Conservation (phyloP, 257 asterid genomes). For the Eustoma russellianum region DNA sequence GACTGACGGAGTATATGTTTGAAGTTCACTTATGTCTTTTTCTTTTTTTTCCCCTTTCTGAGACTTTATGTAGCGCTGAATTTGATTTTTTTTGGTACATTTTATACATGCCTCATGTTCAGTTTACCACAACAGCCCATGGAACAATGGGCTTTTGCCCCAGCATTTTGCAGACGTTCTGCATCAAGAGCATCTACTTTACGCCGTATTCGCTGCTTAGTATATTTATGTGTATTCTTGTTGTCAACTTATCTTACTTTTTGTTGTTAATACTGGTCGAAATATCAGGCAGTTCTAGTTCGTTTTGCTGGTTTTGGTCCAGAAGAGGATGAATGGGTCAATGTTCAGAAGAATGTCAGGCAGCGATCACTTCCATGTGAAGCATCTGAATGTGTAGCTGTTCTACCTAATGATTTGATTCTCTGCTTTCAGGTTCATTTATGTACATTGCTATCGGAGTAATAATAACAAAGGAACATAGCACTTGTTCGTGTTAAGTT, state of each 20-base stretch:
- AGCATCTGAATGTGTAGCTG: slow-evolving; percentile 90
- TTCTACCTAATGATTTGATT: slow-evolving; percentile 69
- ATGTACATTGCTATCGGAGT: slow-evolving; percentile 2
- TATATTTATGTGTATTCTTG: background rate
- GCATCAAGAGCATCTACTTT: background rate
- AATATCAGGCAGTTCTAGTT: slow-evolving; percentile 85
- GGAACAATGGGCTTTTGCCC: no score
- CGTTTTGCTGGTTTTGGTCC: slow-evolving; percentile 94
- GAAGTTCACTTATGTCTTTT: background rate
- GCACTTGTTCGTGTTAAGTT: background rate
- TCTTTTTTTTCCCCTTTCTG: no score
- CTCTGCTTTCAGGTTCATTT: slow-evolving; percentile 89
- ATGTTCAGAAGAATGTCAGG: slow-evolving; percentile 66
- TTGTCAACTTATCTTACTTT: background rate
- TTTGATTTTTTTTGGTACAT: no score
- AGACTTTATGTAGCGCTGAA: no score
- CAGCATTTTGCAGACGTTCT: background rate
- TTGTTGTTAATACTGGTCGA: slow-evolving; percentile 6
- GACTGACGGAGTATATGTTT: background rate
- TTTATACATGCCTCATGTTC: no score
- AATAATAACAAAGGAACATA: background rate
- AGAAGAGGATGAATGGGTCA: slow-evolving; percentile 98
- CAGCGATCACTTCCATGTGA: slow-evolving; percentile 97
- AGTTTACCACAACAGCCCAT: no score
- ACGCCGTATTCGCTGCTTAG: background rate